Evolutionary conservation across 345 rosid genomes (phyloP).

Genomic region (Gossypioides kirkii): DNA sequence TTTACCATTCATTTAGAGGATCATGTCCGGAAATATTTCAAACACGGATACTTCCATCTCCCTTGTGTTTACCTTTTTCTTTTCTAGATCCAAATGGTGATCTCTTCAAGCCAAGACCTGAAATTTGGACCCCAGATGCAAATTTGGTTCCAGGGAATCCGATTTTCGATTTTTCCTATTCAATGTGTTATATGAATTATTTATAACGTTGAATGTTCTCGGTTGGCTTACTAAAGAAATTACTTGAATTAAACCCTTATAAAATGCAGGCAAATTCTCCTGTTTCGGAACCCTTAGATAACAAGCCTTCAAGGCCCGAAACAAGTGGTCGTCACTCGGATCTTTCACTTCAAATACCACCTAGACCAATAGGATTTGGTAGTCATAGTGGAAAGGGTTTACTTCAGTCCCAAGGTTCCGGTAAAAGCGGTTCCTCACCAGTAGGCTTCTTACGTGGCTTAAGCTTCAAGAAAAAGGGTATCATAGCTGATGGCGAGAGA

Average conservation of each 20-base stretch:
- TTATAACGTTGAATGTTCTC: not conserved
- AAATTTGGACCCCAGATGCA: not conserved
- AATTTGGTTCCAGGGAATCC: not conserved
- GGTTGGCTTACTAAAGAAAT: not conserved
- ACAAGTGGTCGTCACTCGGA: constrained; percentile 41
- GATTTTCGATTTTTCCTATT: not conserved
- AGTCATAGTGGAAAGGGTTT: constrained; percentile 44
- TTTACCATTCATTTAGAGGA: no score
- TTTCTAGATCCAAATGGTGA: constrained; percentile 5
- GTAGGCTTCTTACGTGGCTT: constrained; percentile 61
- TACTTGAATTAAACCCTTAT: constrained; percentile 15
- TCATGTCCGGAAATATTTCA: no score
- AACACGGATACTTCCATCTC: not conserved
- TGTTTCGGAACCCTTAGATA: constrained; percentile 30
- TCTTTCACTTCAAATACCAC: constrained; percentile 84
- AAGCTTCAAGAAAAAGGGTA: constrained; percentile 66
- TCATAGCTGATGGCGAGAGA: constrained; percentile 50
- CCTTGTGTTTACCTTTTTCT: not conserved
- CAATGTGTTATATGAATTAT: not conserved
- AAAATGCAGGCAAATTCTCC: constrained; percentile 40
- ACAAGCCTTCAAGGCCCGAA: constrained; percentile 37
- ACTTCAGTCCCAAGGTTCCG: constrained; percentile 47
- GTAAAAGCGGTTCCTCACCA: constrained; percentile 50
- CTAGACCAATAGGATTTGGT: constrained; percentile 46
- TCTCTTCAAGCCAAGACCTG: not conserved